Evolutionary conservation across 1,284 basidiomycete species (phyloP).

Genomic region (Trametes sp.): DNA sequence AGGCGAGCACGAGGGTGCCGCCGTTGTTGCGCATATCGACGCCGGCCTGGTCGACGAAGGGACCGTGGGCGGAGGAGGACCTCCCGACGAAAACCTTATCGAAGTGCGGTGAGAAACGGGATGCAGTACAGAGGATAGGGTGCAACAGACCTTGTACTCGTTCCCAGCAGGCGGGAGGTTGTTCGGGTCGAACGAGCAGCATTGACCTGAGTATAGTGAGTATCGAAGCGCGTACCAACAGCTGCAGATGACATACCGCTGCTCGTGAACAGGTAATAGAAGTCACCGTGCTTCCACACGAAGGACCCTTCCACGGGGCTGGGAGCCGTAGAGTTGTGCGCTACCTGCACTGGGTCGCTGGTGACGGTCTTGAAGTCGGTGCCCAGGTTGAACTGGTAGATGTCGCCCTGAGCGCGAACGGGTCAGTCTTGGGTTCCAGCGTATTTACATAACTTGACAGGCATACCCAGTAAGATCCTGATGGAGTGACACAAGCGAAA

Average conservation of each 20-base stretch:
- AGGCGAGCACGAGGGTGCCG: conserved; percentile 43
- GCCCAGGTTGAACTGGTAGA: conserved; percentile 17
- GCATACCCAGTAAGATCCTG: conserved; percentile 18
- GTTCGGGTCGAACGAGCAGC: conserved; percentile 22
- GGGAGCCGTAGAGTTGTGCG: conserved; percentile 17
- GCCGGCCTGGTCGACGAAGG: conserved; percentile 40
- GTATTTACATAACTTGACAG: neutral
- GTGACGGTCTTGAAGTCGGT: conserved; percentile 13
- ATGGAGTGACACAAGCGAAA: neutral
- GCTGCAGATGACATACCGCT: conserved; percentile 13
- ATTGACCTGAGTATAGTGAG: neutral
- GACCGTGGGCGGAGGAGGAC: conserved; percentile 36
- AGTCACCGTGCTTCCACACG: conserved; percentile 20
- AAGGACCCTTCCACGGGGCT: conserved; percentile 20
- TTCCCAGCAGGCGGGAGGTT: conserved; percentile 37
- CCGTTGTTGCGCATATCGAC: conserved; percentile 33
- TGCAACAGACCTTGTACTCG: conserved; percentile 35
- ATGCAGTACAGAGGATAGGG: neutral
- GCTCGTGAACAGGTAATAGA: conserved; percentile 25
- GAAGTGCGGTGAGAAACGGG: neutral
- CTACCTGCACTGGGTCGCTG: conserved; percentile 10
- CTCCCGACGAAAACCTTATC: conserved; percentile 37
- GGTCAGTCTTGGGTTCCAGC: neutral
- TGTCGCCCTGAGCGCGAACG: conserved; percentile 5
- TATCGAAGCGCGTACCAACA: neutral